Evolutionary conservation across 2,329 filamentous ascomycete species (phyloP).

Genomic region (Penicillium griseofulvum): DNA sequence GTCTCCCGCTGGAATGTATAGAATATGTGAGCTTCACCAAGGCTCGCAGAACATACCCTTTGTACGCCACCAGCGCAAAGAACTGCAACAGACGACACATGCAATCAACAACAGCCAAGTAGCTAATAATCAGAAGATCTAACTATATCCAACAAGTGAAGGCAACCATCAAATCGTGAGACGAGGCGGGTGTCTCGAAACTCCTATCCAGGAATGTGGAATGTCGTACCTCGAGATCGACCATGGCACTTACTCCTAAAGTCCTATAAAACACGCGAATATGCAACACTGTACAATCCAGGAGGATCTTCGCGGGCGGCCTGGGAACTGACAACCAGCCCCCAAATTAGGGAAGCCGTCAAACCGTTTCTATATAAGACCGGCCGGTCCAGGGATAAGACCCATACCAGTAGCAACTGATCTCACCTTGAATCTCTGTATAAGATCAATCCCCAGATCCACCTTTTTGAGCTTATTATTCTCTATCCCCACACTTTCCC

Average conservation of each 20-base stretch:
- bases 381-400: neutral
- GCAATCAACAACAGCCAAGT: neutral
- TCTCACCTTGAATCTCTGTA: neutral
- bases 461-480: neutral
- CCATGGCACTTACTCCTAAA: neutral
- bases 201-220: slow-evolving; percentile 18
- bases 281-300: slow-evolving; percentile 12
- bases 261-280: neutral
- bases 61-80: neutral
- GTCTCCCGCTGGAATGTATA: neutral
- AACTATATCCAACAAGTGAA: neutral
- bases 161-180: neutral
- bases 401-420: neutral
- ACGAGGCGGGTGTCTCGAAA: neutral
- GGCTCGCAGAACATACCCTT: neutral
- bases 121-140: neutral
- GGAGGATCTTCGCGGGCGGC: neutral
- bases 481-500: neutral
- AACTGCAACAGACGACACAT: neutral
- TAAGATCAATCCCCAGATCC: neutral
- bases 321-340: neutral
- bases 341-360: neutral
- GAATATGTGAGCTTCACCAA: neutral
- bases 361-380: slow-evolving; percentile 8
- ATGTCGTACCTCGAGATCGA: slow-evolving; percentile 15